A percentile compares a stretch with the other conserved stretches of the same genome.
Evolutionary conservation across 768 basidiomycete species (phyloP).

Genomic region (Xanthoconium stramineum): DNA sequence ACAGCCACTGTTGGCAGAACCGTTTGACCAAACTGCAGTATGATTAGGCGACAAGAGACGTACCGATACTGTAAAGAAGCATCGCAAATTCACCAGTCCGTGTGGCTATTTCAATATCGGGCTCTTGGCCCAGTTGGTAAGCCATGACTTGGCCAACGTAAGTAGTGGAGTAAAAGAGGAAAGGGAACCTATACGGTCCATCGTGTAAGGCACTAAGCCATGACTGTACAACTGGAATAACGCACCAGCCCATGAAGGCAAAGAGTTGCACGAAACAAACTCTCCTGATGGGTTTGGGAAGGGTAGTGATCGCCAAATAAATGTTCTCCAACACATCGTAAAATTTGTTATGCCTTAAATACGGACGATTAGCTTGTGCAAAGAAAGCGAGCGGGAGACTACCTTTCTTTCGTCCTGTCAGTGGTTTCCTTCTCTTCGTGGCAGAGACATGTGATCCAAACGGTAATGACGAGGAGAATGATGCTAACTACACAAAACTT

Average conservation of each 20-base stretch:
- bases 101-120: constrained; percentile 80
- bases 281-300: constrained; percentile 80
- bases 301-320: constrained; percentile 60
- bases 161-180: constrained; percentile 91
- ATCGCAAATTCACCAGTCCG: constrained; percentile 85
- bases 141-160: constrained; percentile 96
- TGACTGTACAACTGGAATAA: constrained; percentile 2
- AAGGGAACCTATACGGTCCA: constrained; percentile 70
- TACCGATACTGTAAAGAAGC: constrained; percentile 87
- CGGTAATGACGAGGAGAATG: constrained; percentile 71
- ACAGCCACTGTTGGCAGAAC: constrained; percentile 65
- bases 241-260: constrained; percentile 95
- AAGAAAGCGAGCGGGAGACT: constrained; percentile 1
- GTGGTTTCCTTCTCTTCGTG: constrained; percentile 77
- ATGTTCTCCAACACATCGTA: constrained; percentile 81
- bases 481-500: constrained; percentile 92
- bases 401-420: constrained; percentile 44
- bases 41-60: constrained; percentile 2
- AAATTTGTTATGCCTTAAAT: constrained; percentile 45
- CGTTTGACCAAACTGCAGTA: background rate
- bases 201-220: constrained; percentile 8
- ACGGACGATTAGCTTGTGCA: background rate
- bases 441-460: constrained; percentile 84
- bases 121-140: constrained; percentile 65
- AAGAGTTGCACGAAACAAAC: constrained; percentile 94